A percentile compares a stretch with the other conserved stretches of the same genome.
phyloP scores from a whole-genome alignment of 805 yeast genomes.

The Nakazawaea ernobii region DNA sequence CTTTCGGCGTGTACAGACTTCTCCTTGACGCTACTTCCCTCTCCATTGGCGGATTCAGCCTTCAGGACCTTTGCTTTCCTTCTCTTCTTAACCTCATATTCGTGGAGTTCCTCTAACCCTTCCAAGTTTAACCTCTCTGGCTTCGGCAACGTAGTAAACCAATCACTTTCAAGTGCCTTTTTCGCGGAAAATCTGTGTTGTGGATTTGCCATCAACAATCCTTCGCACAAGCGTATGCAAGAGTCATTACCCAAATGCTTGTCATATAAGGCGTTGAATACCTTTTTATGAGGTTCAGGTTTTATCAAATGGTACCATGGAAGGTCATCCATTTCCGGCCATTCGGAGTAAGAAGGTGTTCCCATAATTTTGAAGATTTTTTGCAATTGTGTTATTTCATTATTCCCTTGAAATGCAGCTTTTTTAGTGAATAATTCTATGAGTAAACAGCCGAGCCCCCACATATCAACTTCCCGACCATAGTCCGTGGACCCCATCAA shows the following conservation, averaged over 20 bases:
- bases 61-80: conserved; percentile 28
- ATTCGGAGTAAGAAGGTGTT: conserved; percentile 62
- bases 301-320: conserved; percentile 92
- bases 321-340: conserved; percentile 74
- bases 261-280: conserved; percentile 36
- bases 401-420: conserved; percentile 83
- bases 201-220: conserved; percentile 68
- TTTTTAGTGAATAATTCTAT: conserved; percentile 70
- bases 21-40: neutral
- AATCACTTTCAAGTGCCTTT: conserved; percentile 64
- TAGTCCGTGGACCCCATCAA: conserved; percentile 86
- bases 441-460: conserved; percentile 95
- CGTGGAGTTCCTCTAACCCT: conserved; percentile 84
- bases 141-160: conserved; percentile 64
- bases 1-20: neutral
- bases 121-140: conserved; percentile 53
- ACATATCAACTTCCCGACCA: conserved; percentile 86
- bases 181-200: conserved; percentile 56
- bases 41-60: neutral
- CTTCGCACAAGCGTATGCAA: conserved; percentile 60
- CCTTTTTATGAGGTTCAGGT: conserved; percentile 38
- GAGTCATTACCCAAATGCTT: conserved; percentile 37
- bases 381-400: conserved; percentile 79
- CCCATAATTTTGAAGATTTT: conserved; percentile 83
- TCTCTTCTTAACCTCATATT: conserved; percentile 85